phyloP scores from a whole-genome alignment of 2,329 filamentous ascomycete genomes.

The Ophiosphaerella korrae region DNA sequence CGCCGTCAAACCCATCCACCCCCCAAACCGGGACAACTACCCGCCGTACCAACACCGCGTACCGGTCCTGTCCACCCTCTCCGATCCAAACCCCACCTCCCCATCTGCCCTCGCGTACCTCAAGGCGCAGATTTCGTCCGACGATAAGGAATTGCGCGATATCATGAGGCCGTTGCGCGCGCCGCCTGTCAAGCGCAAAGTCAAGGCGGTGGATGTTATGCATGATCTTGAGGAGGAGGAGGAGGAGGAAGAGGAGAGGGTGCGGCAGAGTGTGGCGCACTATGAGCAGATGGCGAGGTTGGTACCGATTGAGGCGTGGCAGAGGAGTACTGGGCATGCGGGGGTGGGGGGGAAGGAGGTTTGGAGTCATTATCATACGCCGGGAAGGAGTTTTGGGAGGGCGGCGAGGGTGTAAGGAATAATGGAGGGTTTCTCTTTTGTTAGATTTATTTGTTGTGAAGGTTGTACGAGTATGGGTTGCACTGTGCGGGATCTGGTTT shows the following conservation, averaged over 20 bases:
- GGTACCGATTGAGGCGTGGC: conserved; percentile 32
- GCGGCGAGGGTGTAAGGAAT: neutral
- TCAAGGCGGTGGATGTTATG: neutral
- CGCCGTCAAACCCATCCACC: conserved; percentile 59
- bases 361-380: conserved; percentile 12
- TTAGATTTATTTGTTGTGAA: neutral
- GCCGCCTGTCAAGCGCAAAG: conserved; percentile 3
- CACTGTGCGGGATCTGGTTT: no score
- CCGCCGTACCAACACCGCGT: conserved; percentile 76
- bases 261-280: conserved; percentile 17
- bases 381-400: conserved; percentile 18
- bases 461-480: neutral
- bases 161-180: conserved; percentile 64
- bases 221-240: conserved; percentile 5
- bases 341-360: conserved; percentile 4
- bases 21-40: conserved; percentile 64
- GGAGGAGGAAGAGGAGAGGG: conserved; percentile 15
- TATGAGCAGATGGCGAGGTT: conserved; percentile 37
- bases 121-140: conserved; percentile 79
- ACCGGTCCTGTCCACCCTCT: conserved; percentile 79
- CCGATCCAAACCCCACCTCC: conserved; percentile 44
- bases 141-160: conserved; percentile 74
- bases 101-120: conserved; percentile 65
- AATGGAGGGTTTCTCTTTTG: neutral
- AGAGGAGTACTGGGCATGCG: conserved; percentile 12